phyloP scores from a whole-genome alignment of 768 basidiomycete species.

The Agrocybe praecox region DNA sequence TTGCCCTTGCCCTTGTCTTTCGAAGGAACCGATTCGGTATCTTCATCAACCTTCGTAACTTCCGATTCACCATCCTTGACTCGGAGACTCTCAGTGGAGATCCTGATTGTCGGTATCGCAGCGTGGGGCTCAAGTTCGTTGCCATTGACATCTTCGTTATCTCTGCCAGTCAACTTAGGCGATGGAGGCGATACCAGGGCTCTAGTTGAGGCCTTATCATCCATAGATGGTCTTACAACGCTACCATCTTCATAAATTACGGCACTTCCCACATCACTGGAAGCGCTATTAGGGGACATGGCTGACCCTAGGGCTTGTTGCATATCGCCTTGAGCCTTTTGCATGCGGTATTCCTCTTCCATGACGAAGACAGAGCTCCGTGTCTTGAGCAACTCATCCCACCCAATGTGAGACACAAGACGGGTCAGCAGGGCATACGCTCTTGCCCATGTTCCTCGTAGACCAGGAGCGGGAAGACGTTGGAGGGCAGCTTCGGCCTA shows the following conservation, averaged over 20 bases:
- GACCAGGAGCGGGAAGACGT: slow-evolving; percentile 92
- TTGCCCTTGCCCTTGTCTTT: slow-evolving; percentile 24
- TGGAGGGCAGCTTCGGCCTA: slow-evolving; percentile 92
- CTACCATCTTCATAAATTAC: slow-evolving; percentile 71
- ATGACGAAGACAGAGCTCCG: slow-evolving; percentile 97
- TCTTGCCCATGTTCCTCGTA: slow-evolving; percentile 94
- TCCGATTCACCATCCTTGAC: slow-evolving; percentile 32
- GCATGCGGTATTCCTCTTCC: slow-evolving; percentile 99
- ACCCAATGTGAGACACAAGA: slow-evolving; percentile 93
- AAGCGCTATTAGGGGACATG: slow-evolving; percentile 18
- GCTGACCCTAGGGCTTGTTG: slow-evolving; percentile 33
- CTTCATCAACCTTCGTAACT: slow-evolving; percentile 17
- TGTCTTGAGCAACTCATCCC: slow-evolving; percentile 97
- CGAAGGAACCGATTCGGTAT: slow-evolving; percentile 15
- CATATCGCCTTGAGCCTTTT: slow-evolving; percentile 83
- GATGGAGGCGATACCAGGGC: slow-evolving; percentile 53
- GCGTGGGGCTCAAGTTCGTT: slow-evolving; percentile 23
- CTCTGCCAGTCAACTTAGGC: slow-evolving; percentile 23
- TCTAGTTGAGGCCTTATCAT: slow-evolving; percentile 74
- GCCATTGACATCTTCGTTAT: slow-evolving; percentile 26
- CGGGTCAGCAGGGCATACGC: slow-evolving; percentile 91
- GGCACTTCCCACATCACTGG: slow-evolving; percentile 33
- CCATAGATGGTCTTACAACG: slow-evolving; percentile 35
- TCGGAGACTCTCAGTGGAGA: slow-evolving; percentile 64
- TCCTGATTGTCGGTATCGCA: slow-evolving; percentile 66